Base-by-base conservation (phyloP, 2,329 filamentous ascomycete species). In the Colletotrichum orbiculare region DNA sequence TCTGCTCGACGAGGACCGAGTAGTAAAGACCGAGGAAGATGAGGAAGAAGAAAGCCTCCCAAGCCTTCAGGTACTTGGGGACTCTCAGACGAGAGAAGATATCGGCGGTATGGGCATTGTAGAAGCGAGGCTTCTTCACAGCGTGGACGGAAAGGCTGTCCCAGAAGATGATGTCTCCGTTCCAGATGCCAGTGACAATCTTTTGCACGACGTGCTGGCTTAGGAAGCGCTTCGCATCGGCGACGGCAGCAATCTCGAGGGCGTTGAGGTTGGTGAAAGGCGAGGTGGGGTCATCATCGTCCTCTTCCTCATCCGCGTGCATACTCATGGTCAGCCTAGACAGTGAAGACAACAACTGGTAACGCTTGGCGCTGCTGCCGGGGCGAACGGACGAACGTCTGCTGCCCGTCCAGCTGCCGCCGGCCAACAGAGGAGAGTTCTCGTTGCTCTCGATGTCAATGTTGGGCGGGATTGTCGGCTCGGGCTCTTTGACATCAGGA, bases 81-180 rank as follows among this genome's bases (percentile, higher is more conserved):
- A 96, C 93, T 15, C 93, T 78, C n/a, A 86, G 76, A 33, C 93
- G 86, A 50, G 90, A 92, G 75, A 91, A 94, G 2, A 89, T 89
- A 72, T 95, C 91, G 35, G 89, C 83, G 12, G 84, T 87, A 67
- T 79, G 82, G 33, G 80, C 80, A 73, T 92, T 92, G 78, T 96
- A 96, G 68, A 92, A 87, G 25, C 90, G 89, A 2, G 93, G 90
- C 71, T 88, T 88, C 77, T 96, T 97, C 62, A 84, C 86, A 0
- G 92, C 88, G 71, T 91, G 82, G 8, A 92, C 85, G 8, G 87
- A 90, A n/a, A 97, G 80, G 6, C 83, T 87, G 66, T 94, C 90
- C 93, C 93, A 97, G 75, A 96, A 96, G 42, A 94, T 87, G 66
- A 97, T 93, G 69, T 94, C 90, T 49, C 93, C 93, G 68, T 89